phyloP scores from a whole-genome alignment of 2,329 filamentous ascomycete species.

The Fusarium albosuccineum region DNA sequence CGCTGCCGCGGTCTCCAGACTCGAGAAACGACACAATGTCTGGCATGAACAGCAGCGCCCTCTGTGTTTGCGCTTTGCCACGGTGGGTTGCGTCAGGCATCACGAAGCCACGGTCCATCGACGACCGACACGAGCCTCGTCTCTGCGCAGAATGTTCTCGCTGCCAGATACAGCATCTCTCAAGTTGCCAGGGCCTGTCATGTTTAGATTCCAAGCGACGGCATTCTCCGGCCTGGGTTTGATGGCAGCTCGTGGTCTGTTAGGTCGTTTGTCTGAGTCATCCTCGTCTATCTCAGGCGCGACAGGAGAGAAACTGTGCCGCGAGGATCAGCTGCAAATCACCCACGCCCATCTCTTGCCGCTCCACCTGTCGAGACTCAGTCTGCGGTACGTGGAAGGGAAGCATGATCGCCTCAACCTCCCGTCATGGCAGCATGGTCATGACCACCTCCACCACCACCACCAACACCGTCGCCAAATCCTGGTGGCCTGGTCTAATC shows the following conservation, averaged over 20 bases:
- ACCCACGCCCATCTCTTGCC: slow-evolving; percentile 22
- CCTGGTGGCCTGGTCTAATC: slow-evolving; percentile 4
- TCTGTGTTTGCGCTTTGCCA: slow-evolving; percentile 6
- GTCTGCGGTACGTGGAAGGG: slow-evolving; percentile 13
- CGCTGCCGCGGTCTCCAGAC: slow-evolving; percentile 36
- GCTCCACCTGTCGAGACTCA: slow-evolving; percentile 19
- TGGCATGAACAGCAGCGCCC: slow-evolving; percentile 6
- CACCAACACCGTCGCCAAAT: slow-evolving; percentile 9
- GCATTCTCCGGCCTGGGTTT: neutral
- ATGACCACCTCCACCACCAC: neutral
- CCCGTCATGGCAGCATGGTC: slow-evolving; percentile 10
- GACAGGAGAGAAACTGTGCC: slow-evolving; percentile 34
- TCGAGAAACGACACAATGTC: slow-evolving; percentile 21
- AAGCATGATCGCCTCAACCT: slow-evolving; percentile 18
- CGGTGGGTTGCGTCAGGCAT: slow-evolving; percentile 11
- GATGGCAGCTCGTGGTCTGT: neutral
- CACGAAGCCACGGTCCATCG: neutral
- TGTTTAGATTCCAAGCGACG: neutral
- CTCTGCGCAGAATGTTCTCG: neutral
- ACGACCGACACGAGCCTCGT: neutral
- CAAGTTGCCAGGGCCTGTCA: neutral
- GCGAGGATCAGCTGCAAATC: slow-evolving; percentile 39
- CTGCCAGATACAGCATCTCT: neutral
- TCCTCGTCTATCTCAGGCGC: slow-evolving; percentile 42
- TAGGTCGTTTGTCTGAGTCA: slow-evolving; percentile 38